phyloP scores from a whole-genome alignment of 169 alveolate genomes.

The Plasmodium inui region DNA sequence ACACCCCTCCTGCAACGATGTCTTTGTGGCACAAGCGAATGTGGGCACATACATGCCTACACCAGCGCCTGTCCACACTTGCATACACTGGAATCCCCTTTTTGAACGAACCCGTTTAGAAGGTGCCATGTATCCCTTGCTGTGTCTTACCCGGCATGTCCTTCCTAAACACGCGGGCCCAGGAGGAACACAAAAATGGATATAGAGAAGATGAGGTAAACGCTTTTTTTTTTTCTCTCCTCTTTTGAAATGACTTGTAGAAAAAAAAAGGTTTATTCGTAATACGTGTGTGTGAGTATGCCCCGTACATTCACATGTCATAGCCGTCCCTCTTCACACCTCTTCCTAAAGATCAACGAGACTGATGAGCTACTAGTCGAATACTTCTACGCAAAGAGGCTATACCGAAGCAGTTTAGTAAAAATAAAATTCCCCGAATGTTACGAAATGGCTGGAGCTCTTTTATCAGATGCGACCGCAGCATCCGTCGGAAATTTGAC shows the following conservation, averaged over 20 bases:
- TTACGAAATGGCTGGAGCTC: constrained; percentile 84
- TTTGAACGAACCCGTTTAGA: constrained; percentile 55
- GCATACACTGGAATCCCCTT: neutral
- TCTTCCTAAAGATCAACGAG: constrained; percentile 79
- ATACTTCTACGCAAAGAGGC: constrained; percentile 65
- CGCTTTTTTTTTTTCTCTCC: constrained; percentile 25
- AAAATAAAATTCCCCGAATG: constrained; percentile 82
- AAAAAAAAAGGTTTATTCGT: constrained; percentile 70
- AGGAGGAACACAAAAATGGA: constrained; percentile 80
- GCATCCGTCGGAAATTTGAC: constrained; percentile 82
- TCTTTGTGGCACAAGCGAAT: neutral
- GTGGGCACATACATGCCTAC: neutral
- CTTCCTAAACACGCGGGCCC: constrained; percentile 81
- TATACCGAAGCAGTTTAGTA: constrained; percentile 75
- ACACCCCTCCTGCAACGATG: neutral
- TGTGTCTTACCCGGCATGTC: constrained; percentile 84
- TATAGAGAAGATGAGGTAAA: constrained; percentile 81
- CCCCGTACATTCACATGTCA: neutral
- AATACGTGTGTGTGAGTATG: neutral
- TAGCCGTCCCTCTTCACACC: constrained; percentile 23
- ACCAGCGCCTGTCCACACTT: neutral
- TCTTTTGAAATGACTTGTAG: neutral
- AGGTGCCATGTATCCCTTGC: constrained; percentile 83
- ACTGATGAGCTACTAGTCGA: constrained; percentile 46
- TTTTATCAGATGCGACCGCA: constrained; percentile 85